These are phyloP conservation scores for Jackrogersella multiformis DNA, from an alignment of 495 filamentous ascomycete species.

Conservation along the genomic window DNA sequence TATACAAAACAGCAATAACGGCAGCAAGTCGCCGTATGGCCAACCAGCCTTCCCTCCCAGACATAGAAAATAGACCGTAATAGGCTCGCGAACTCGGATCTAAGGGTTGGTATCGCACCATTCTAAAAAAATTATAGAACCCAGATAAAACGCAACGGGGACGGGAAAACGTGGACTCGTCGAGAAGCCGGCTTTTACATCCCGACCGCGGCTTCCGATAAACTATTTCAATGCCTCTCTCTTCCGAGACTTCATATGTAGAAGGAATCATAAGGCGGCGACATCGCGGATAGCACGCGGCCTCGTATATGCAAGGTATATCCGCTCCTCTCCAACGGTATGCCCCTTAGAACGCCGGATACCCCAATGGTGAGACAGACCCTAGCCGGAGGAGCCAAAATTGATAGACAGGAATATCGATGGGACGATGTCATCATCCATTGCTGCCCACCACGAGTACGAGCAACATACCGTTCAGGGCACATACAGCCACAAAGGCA, in stretches of 20 bases:
- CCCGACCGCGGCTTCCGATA: neutral
- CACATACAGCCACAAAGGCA: conserved; percentile 57
- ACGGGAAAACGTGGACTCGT: neutral
- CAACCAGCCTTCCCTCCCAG: neutral
- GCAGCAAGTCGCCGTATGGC: neutral
- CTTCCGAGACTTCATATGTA: neutral
- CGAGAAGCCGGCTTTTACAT: neutral
- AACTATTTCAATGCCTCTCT: conserved; percentile 9
- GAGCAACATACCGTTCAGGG: conserved; percentile 61
- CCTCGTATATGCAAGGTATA: conserved; percentile 27
- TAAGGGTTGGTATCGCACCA: neutral
- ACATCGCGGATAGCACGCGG: neutral
- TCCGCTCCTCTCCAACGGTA: conserved; percentile 17
- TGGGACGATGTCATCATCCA: conserved; percentile 37
- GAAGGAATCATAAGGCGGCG: neutral
- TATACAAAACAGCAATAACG: neutral
- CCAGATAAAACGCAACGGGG: neutral
- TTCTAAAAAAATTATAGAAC: neutral
- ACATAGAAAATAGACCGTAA: neutral
- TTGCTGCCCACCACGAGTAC: conserved; percentile 56
- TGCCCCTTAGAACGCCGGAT: conserved; percentile 4
- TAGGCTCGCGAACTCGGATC: neutral
- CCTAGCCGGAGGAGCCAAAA: neutral
- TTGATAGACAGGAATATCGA: neutral
- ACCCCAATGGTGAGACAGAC: conserved; percentile 5